Conservation (phyloP, 2,329 filamentous ascomycete species). For the Juglanconis sp. region DNA sequence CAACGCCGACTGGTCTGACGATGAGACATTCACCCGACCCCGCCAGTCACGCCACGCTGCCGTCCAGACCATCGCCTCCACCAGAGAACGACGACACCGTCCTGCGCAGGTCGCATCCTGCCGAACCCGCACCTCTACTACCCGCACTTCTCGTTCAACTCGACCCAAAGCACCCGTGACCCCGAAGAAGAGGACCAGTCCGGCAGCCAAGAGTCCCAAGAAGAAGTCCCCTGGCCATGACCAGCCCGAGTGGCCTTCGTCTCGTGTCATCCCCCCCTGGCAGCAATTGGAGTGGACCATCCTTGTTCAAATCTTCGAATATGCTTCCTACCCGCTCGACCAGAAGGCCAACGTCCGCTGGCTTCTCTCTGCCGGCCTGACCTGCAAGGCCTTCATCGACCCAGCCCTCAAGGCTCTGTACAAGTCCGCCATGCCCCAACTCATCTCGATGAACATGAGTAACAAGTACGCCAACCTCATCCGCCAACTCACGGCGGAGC, state of each 20-base stretch:
- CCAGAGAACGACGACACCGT: slow-evolving; percentile 5
- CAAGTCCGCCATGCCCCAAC: slow-evolving; percentile 51
- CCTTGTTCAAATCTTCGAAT: slow-evolving; percentile 66
- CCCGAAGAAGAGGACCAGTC: slow-evolving; percentile 4
- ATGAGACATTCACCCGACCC: neutral
- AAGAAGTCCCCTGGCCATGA: slow-evolving; percentile 4
- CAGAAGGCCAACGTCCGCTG: slow-evolving; percentile 46
- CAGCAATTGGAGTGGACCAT: slow-evolving; percentile 48
- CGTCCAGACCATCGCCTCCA: slow-evolving; percentile 11
- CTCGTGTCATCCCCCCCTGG: slow-evolving; percentile 27
- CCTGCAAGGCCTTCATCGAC: slow-evolving; percentile 65
- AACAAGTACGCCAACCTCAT: slow-evolving; percentile 51
- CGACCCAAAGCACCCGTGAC: neutral
- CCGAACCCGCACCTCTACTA: neutral
- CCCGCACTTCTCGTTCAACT: neutral
- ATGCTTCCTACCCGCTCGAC: slow-evolving; percentile 59
- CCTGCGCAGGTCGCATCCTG: neutral
- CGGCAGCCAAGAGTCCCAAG: neutral
- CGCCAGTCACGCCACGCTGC: slow-evolving; percentile 8
- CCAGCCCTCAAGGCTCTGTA: slow-evolving; percentile 74
- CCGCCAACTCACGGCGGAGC: slow-evolving; percentile 37
- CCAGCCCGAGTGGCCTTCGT: slow-evolving; percentile 14
- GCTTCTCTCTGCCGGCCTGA: slow-evolving; percentile 61
- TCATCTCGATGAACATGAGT: slow-evolving; percentile 44
- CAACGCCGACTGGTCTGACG: neutral